Evolutionary conservation across 2,329 filamentous ascomycete genomes (phyloP), one percentile per base, ranked within the genome.

Genomic region (Aspergillus texensis): DNA sequence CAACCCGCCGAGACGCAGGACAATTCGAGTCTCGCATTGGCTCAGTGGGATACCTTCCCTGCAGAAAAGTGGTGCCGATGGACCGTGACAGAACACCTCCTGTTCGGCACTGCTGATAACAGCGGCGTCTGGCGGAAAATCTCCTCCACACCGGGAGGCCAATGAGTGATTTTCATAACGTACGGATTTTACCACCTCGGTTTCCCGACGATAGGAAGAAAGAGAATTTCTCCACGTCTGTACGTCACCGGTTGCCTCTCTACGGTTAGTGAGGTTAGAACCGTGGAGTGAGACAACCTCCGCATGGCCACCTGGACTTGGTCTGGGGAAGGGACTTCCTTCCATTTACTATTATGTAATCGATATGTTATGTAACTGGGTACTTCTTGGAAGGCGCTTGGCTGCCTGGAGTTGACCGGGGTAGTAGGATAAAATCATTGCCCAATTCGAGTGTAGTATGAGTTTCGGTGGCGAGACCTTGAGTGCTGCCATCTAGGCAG

Each of bases 131-230:
- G 41, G 28, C 43, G 41, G 53, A 56, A 43, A 30, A 48, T 61
- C 59, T 55, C 59, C 56, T 58, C 56, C 56, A 45, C 52, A 56
- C 57, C 50, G 53, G 53, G 43, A 57, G 53, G 53, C 59, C 59
- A 61, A 54, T 61, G 53, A 57, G 30, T 11, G 26, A 46, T 61
- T 61, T 61, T 57, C 59, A 61, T 61, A 61, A 61, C 59, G 59
- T 61, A 61, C 55, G 48, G 48, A 54, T 52, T 30, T 54, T 45
- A 52, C n/a, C 52, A 39, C 32, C 32, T 55, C 52, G 32, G 32
- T 39, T 55, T 55, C n/a, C 52, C 52, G 32, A 54, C 28, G 30
- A 54, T 54, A 36, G 52, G 52, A 24, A 19, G 30, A 54, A 32
- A 36, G n/a, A 36, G n/a, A 54, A 21, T 9, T 54, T 36, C 52